Evolutionary conservation across 1,284 basidiomycete genomes (phyloP).

Genomic region (Cutaneotrichosporon sp.): DNA sequence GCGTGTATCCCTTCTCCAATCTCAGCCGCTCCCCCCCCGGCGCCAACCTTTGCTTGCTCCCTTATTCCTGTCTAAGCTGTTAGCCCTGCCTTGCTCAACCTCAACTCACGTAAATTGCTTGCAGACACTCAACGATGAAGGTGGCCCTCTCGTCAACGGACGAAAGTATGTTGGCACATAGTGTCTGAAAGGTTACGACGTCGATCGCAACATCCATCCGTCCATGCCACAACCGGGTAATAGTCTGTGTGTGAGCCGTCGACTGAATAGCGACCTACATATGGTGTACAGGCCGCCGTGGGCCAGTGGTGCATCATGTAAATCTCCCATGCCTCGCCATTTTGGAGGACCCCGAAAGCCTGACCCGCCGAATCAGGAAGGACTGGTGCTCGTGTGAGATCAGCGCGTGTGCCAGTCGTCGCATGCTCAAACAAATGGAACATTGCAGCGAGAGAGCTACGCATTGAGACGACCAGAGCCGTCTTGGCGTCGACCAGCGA

Average conservation of each 20-base stretch:
- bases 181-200: neutral
- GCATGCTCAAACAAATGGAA: neutral
- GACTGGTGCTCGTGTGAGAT: neutral
- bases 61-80: too few relatives aligned
- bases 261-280: neutral
- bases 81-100: too few relatives aligned
- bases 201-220: neutral
- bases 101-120: neutral
- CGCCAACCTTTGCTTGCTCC: too few relatives aligned
- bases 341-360: neutral
- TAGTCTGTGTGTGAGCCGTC: neutral
- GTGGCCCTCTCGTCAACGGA: neutral
- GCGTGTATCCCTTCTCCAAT: too few relatives aligned
- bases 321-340: neutral
- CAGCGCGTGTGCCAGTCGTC: neutral
- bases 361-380: neutral
- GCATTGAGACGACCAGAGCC: neutral
- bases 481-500: neutral
- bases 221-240: neutral
- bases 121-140: neutral
- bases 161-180: neutral
- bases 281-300: neutral
- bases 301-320: conserved; percentile 1
- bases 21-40: too few relatives aligned
- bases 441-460: neutral